A percentile compares a stretch with the other conserved stretches of the same genome.
phyloP scores from a whole-genome alignment of 129 eudicot genomes.

The Sambucus nigra region DNA sequence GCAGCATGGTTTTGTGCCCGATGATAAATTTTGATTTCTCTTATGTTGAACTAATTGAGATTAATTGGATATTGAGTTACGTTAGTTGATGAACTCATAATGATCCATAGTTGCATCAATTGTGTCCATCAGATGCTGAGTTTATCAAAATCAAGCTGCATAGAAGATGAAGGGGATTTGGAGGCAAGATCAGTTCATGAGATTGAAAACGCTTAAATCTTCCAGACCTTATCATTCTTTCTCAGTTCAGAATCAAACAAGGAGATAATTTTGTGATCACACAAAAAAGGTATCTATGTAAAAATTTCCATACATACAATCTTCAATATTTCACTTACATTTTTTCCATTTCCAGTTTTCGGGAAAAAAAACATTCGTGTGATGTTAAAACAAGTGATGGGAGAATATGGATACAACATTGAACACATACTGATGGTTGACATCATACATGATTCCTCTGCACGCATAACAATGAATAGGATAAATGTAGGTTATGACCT shows the following conservation, averaged over 20 bases:
- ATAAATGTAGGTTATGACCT: too few species aligned
- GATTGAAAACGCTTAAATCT: background rate
- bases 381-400: too few species aligned
- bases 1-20: slow-evolving; percentile 60
- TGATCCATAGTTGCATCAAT: background rate
- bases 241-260: background rate
- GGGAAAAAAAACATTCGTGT: too few species aligned
- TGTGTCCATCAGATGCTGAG: background rate
- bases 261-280: background rate
- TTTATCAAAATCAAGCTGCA: background rate
- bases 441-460: too few species aligned
- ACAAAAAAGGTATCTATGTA: background rate
- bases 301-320: background rate
- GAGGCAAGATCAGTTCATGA: background rate
- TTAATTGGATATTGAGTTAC: background rate
- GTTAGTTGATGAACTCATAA: background rate
- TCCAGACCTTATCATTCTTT: background rate
- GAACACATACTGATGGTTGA: too few species aligned
- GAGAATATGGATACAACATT: too few species aligned
- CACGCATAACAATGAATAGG: too few species aligned
- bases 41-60: background rate
- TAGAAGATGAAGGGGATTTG: background rate
- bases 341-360: too few species aligned
- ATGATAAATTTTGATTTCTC: slow-evolving; percentile 53
- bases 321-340: background rate